phyloP scores from a whole-genome alignment of 83 land plant genomes.

The Picea engelmannii region DNA sequence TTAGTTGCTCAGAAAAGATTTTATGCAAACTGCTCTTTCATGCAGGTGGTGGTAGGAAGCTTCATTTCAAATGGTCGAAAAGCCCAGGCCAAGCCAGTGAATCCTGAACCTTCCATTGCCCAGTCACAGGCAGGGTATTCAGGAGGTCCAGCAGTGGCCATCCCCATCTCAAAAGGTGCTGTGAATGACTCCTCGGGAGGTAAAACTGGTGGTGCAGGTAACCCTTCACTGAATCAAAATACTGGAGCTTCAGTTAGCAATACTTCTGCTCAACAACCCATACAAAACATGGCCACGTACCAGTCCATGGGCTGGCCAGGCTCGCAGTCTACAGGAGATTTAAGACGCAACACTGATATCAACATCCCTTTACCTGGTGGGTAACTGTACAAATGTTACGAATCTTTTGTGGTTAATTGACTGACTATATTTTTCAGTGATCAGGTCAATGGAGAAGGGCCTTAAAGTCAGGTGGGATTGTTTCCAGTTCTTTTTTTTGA shows the following conservation, averaged over 20 bases:
- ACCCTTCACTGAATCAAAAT: background rate
- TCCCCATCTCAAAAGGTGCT: constrained; percentile 1
- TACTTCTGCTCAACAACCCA: background rate
- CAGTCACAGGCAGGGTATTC: constrained; percentile 20
- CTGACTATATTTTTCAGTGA: background rate
- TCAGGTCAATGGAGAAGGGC: background rate
- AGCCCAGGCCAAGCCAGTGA: constrained; percentile 33
- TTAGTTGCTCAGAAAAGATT: background rate
- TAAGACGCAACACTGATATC: constrained; percentile 13
- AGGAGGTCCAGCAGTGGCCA: constrained; percentile 7
- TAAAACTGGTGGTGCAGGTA: constrained; percentile 2
- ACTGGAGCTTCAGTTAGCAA: constrained; percentile 7
- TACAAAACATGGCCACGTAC: constrained; percentile 8
- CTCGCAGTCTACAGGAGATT: constrained; percentile 9
- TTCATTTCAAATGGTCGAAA: constrained; percentile 39
- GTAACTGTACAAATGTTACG: background rate
- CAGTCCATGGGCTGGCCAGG: constrained; percentile 15
- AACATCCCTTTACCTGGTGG: constrained; percentile 19
- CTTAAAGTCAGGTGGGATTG: constrained; percentile 8
- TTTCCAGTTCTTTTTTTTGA: constrained; percentile 3
- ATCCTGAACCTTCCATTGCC: constrained; percentile 4
- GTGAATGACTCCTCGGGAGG: constrained; percentile 1
- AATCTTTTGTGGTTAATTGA: background rate
- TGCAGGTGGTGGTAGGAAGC: constrained; percentile 45
- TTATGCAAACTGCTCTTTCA: background rate